Evolutionary conservation across 2,329 filamentous ascomycete species (phyloP), one percentile per base, ranked within the genome.

Genomic region (Colletotrichum spaethianum): DNA sequence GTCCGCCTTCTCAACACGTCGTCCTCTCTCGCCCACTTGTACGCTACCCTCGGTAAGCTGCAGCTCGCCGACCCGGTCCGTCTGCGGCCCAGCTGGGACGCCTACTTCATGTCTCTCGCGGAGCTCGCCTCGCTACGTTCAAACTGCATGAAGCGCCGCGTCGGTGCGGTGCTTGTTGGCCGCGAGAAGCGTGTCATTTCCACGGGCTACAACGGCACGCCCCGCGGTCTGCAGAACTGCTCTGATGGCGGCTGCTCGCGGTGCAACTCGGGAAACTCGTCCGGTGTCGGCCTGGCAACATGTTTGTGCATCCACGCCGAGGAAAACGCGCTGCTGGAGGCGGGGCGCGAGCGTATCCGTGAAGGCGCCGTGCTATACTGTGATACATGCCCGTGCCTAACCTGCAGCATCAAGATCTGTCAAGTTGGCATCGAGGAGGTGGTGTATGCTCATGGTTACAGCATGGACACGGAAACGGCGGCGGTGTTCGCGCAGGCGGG

Each of bases 141-240:
- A 79, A 99, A 99, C 82, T 99, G 96, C 86, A 99, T 99, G 96
- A 98, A 98, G 84, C 90, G 96, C 38, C 91, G 96, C 75, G 96
- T 99, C 1, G 96, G 96, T 9, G 98, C 95, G 83, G 96, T 98
- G 8, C 88, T 99, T 12, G 95, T 98, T 42, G 86, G 86, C 71
- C 88, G 93, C 74, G 92, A 95, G 79, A 92, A 92, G 78, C 90
- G 95, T 76, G 96, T 99, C 74, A 94, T 98, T 76, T 94, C 93
- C 79, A 99, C 96, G 0, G 96, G 96, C 26, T 99, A 99, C 85
- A 99, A 99, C 82, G 96, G 96, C 73, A 98, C 96, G n/a, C 95
- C 96, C 14, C 89, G 96, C 28, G 93, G 95, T 53, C 86, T 98
- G 77, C 90, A 86, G 67, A 99, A 99, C 83, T 99, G 96, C 84